These are phyloP conservation scores for Rusavskia elegans DNA, from an alignment of 495 filamentous ascomycete species.

Conservation along the genomic window DNA sequence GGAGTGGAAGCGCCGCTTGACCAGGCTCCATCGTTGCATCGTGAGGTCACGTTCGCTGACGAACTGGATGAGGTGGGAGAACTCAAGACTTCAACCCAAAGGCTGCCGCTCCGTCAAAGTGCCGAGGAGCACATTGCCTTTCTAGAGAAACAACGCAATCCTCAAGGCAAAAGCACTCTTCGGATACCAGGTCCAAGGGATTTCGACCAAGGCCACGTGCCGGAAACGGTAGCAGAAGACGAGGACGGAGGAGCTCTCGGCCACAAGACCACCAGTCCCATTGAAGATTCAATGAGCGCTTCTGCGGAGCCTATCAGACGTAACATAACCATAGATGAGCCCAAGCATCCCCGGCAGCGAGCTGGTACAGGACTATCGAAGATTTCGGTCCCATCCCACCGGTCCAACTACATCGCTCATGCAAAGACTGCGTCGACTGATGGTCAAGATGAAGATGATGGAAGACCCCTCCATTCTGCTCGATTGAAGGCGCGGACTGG, in stretches of 20 bases:
- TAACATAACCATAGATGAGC: constrained; percentile 33
- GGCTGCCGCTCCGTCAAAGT: constrained; percentile 35
- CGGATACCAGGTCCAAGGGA: constrained; percentile 81
- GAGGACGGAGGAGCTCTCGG: constrained; percentile 12
- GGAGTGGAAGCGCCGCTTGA: neutral
- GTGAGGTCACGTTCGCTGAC: constrained; percentile 46
- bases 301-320: constrained; percentile 12
- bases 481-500: constrained; percentile 11
- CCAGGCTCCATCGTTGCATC: constrained; percentile 4
- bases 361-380: neutral
- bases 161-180: constrained; percentile 51
- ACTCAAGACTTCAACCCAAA: constrained; percentile 13
- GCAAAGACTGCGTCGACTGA: constrained; percentile 1
- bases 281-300: neutral
- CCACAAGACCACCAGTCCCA: constrained; percentile 5
- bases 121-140: constrained; percentile 76
- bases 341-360: constrained; percentile 17
- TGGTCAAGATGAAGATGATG: constrained; percentile 4
- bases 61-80: constrained; percentile 31
- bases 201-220: constrained; percentile 62
- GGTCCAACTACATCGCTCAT: constrained; percentile 6
- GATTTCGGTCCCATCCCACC: neutral
- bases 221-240: constrained; percentile 41
- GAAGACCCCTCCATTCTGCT: neutral
- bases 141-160: constrained; percentile 65